A percentile compares a stretch with the other conserved stretches of the same genome.
Conservation (phyloP, 106 monocot genomes). For the Dioscorea alata region DNA sequence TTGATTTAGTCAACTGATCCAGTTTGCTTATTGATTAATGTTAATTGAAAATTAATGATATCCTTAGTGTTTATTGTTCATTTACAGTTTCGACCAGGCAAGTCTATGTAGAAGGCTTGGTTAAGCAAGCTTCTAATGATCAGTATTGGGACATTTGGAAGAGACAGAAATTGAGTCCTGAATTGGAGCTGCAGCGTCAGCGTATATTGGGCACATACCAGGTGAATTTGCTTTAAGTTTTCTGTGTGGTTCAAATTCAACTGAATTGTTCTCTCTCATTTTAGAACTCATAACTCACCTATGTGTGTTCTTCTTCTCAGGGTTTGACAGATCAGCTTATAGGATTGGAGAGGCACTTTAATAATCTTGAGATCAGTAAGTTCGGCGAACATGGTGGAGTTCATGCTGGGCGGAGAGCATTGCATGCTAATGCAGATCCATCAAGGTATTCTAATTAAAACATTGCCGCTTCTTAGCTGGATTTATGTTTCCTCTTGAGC, state of each 20-base stretch:
- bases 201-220: constrained; percentile 63
- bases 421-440: constrained; percentile 11
- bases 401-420: constrained; percentile 31
- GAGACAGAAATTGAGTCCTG: constrained; percentile 69
- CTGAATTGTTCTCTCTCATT: background rate
- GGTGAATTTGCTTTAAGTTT: constrained; percentile 17
- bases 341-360: constrained; percentile 89
- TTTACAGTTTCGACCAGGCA: constrained; percentile 73
- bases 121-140: constrained; percentile 72
- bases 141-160: constrained; percentile 90
- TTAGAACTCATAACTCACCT: background rate
- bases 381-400: constrained; percentile 60
- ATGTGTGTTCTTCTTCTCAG: constrained; percentile 27
- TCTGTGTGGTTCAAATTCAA: background rate
- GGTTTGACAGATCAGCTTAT: constrained; percentile 72
- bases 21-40: too few relatives aligned
- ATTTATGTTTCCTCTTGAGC: background rate
- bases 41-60: too few relatives aligned
- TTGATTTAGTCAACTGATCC: too few relatives aligned
- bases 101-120: constrained; percentile 70
- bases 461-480: background rate
- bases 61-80: too few relatives aligned
- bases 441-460: constrained; percentile 44
- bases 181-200: constrained; percentile 80
- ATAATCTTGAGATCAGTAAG: constrained; percentile 73